These are phyloP conservation scores for Citrullus colocynthis DNA, from an alignment of 306 rosid genomes.

Conservation along the genomic window DNA sequence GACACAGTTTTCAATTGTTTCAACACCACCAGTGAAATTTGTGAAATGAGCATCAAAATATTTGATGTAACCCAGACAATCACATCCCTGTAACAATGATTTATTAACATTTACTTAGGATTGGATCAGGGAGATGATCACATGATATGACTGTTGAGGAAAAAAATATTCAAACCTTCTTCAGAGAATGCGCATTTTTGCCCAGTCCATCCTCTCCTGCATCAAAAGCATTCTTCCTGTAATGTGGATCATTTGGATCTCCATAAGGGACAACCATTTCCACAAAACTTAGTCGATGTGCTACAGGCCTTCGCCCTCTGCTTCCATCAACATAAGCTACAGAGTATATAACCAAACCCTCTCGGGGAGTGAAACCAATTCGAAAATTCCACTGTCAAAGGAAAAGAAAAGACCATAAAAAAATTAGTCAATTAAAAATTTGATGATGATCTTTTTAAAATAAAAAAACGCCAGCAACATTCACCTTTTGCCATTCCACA, in stretches of 20 bases:
- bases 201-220: constrained; percentile 96
- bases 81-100: constrained; percentile 54
- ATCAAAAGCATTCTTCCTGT: constrained; percentile 88
- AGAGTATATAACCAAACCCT: constrained; percentile 79
- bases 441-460: neutral
- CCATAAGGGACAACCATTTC: constrained; percentile 97
- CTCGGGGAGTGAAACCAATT: constrained; percentile 81
- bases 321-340: constrained; percentile 87
- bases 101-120: constrained; percentile 2
- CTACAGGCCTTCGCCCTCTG: constrained; percentile 79
- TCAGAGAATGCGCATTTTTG: constrained; percentile 82
- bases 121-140: neutral
- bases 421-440: neutral
- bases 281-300: constrained; percentile 82
- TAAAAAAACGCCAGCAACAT: neutral
- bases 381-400: constrained; percentile 81
- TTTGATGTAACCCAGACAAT: constrained; percentile 83
- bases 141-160: neutral
- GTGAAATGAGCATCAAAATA: constrained; percentile 85
- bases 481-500: constrained; percentile 95
- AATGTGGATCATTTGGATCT: constrained; percentile 88
- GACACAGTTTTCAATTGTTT: constrained; percentile 64
- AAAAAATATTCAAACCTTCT: constrained; percentile 37
- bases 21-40: constrained; percentile 75
- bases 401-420: constrained; percentile 7